phyloP scores from a whole-genome alignment of 1,284 basidiomycete genomes.

The Cryptococcus wingfieldii region DNA sequence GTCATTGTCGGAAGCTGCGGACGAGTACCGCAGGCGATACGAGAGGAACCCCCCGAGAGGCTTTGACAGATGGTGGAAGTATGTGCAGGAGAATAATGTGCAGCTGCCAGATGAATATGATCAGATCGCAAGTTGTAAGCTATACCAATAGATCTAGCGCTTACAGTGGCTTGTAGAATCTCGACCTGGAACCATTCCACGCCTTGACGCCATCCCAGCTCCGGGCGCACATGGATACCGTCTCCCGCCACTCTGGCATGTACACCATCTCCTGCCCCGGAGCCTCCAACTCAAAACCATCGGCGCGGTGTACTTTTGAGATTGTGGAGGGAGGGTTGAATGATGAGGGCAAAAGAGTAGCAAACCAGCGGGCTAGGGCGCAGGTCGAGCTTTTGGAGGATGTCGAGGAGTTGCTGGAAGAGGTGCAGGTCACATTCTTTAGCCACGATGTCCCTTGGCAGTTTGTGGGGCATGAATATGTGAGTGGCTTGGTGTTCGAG shows the following conservation, averaged over 20 bases:
- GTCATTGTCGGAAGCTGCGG: slow-evolving; percentile 47
- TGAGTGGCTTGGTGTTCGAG: slow-evolving; percentile 18
- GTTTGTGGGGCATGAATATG: slow-evolving; percentile 45
- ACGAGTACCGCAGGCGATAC: slow-evolving; percentile 49
- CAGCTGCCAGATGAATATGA: slow-evolving; percentile 47
- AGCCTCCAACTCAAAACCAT: neutral
- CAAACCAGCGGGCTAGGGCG: slow-evolving; percentile 27
- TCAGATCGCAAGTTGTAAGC: slow-evolving; percentile 37
- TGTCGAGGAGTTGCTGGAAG: slow-evolving; percentile 30
- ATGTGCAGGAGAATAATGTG: slow-evolving; percentile 32
- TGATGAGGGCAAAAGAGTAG: slow-evolving; percentile 27
- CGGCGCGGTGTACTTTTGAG: slow-evolving; percentile 20
- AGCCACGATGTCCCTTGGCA: slow-evolving; percentile 46
- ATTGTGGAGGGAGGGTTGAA: slow-evolving; percentile 30
- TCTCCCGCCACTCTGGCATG: slow-evolving; percentile 31
- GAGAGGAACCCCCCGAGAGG: slow-evolving; percentile 43
- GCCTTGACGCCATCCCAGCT: slow-evolving; percentile 30
- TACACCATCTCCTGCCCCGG: slow-evolving; percentile 39
- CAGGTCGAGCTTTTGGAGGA: slow-evolving; percentile 35
- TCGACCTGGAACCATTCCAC: slow-evolving; percentile 46
- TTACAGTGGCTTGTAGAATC: slow-evolving; percentile 19
- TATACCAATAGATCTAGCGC: neutral
- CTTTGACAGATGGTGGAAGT: slow-evolving; percentile 45
- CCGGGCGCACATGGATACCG: slow-evolving; percentile 16
- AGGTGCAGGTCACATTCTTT: slow-evolving; percentile 37